These are phyloP conservation scores for Penicillium odoratum DNA, from an alignment of 495 filamentous ascomycete species.

Conservation along the genomic window DNA sequence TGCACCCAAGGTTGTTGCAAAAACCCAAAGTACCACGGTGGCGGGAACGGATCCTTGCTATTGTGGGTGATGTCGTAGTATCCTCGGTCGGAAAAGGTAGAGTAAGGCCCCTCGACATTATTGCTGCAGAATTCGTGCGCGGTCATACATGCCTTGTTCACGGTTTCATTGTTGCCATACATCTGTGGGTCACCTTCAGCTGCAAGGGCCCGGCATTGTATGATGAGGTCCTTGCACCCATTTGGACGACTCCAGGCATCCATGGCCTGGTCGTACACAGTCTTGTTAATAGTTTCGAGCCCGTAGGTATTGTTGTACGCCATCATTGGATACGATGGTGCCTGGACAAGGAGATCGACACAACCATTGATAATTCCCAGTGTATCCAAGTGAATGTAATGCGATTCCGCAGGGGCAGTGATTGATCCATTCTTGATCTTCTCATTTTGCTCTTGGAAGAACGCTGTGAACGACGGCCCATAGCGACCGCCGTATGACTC, in stretches of 20 bases:
- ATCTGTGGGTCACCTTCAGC: conserved; percentile 43
- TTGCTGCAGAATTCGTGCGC: conserved; percentile 42
- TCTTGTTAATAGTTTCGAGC: conserved; percentile 61
- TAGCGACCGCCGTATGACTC: conserved; percentile 69
- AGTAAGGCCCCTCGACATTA: conserved; percentile 38
- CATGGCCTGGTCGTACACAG: conserved; percentile 47
- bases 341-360: conserved; percentile 70
- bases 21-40: conserved; percentile 61
- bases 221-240: conserved; percentile 62
- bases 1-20: conserved; percentile 64
- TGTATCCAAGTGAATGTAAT: conserved; percentile 50
- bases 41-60: conserved; percentile 61
- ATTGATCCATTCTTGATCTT: conserved; percentile 44
- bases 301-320: conserved; percentile 77
- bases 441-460: conserved; percentile 66
- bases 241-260: conserved; percentile 50
- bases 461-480: conserved; percentile 63
- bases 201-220: conserved; percentile 44
- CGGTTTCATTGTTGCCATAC: conserved; percentile 45
- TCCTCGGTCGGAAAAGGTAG: conserved; percentile 41
- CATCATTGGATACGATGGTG: conserved; percentile 63
- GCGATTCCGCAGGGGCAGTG: conserved; percentile 25
- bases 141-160: conserved; percentile 39
- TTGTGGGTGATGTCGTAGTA: conserved; percentile 63
- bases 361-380: conserved; percentile 69